Conservation (phyloP, 1,284 basidiomycete species). For the Trichosporon asahii region DNA sequence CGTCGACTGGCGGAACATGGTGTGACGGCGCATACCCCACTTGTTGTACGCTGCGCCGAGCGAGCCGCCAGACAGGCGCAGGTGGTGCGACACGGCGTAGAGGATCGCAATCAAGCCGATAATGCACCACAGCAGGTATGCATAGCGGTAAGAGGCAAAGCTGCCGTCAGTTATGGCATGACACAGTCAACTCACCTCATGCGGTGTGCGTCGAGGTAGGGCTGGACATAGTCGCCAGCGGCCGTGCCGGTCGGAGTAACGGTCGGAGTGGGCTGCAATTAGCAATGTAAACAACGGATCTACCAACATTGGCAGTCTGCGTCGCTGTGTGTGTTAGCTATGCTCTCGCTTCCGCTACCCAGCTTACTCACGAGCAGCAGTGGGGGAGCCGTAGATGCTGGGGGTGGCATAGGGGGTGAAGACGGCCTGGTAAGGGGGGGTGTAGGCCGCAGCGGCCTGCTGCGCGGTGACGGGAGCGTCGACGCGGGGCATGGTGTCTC, state of each 20-base stretch:
- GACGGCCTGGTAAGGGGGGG: slow-evolving; percentile 10
- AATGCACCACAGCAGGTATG: slow-evolving; percentile 45
- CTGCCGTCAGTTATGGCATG: slow-evolving; percentile 18
- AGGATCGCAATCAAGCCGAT: slow-evolving; percentile 36
- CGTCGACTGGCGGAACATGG: slow-evolving; percentile 54
- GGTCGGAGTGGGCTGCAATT: neutral
- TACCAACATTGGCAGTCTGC: neutral
- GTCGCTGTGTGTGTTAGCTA: neutral
- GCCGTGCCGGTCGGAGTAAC: neutral
- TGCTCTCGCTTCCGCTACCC: too few relatives aligned
- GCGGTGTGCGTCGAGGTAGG: slow-evolving; percentile 5
- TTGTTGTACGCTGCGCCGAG: slow-evolving; percentile 40
- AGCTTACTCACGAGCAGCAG: slow-evolving; percentile 6
- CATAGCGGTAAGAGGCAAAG: slow-evolving; percentile 47
- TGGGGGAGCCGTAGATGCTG: slow-evolving; percentile 3
- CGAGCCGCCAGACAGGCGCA: slow-evolving; percentile 39
- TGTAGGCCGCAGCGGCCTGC: slow-evolving; percentile 7
- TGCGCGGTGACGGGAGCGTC: slow-evolving; percentile 7
- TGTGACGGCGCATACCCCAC: slow-evolving; percentile 39
- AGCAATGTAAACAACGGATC: neutral
- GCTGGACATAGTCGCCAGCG: neutral
- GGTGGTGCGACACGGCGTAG: slow-evolving; percentile 44
- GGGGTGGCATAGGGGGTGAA: slow-evolving; percentile 5
- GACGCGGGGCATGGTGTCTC: neutral
- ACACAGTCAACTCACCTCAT: slow-evolving; percentile 4